Conservation (phyloP, 179 eudicot genomes). For the Carnegiea gigantea region DNA sequence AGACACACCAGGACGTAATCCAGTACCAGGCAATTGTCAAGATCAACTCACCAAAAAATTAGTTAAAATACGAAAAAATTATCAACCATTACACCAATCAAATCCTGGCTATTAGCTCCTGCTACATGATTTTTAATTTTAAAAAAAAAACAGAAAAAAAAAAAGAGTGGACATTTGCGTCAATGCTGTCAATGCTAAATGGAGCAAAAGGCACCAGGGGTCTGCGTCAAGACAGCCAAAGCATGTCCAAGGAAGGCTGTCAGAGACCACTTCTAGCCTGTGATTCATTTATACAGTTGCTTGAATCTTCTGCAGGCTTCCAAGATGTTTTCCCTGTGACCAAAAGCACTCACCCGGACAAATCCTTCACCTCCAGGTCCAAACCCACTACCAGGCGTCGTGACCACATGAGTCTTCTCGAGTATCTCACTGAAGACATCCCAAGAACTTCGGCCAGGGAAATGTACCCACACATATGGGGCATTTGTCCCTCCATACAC, state of each 20-base stretch:
- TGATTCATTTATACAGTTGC: constrained; percentile 69
- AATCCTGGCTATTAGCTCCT: neutral
- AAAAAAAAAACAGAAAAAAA: too few species aligned
- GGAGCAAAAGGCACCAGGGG: neutral
- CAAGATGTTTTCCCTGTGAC: constrained; percentile 80
- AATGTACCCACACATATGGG: constrained; percentile 95
- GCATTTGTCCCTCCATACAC: constrained; percentile 95
- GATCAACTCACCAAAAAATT: neutral
- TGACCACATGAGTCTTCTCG: constrained; percentile 89
- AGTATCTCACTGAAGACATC: constrained; percentile 91
- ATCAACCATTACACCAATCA: neutral
- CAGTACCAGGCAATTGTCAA: neutral
- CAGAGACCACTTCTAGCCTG: too few species aligned
- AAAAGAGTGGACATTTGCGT: neutral
- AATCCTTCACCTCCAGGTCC: constrained; percentile 98
- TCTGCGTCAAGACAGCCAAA: neutral
- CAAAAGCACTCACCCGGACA: constrained; percentile 87
- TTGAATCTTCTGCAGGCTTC: constrained; percentile 91
- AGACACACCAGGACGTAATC: neutral
- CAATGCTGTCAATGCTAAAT: neutral
- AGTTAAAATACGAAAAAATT: neutral
- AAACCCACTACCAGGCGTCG: constrained; percentile 95
- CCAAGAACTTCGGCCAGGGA: constrained; percentile 96
- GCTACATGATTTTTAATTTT: neutral
- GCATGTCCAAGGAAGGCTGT: neutral